Conservation (phyloP, 1,284 basidiomycete species). For the Rhodotorula sp. region DNA sequence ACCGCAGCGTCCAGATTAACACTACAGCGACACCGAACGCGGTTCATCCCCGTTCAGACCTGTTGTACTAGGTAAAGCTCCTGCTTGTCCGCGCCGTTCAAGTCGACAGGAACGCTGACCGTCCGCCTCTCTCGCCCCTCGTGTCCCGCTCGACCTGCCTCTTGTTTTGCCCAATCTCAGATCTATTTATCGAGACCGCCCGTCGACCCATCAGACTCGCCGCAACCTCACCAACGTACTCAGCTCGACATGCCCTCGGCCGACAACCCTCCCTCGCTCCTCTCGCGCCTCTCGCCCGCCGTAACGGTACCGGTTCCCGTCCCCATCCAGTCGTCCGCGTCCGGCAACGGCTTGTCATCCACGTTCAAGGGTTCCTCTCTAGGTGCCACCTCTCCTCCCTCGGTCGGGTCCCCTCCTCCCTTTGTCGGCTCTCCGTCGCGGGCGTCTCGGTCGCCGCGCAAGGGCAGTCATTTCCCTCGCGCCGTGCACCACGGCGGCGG, state of each 20-base stretch:
- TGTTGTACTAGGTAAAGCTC: no score
- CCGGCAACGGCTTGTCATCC: no score
- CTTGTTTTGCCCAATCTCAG: no score
- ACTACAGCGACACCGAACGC: no score
- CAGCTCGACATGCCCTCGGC: slow-evolving; percentile 5
- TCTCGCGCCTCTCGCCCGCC: slow-evolving; percentile 15
- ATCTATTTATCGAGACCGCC: no score
- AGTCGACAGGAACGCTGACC: no score
- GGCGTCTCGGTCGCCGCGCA: slow-evolving; percentile 3
- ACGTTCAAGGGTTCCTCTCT: not conserved
- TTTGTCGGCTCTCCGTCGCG: not conserved
- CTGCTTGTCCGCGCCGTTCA: no score
- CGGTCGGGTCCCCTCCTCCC: not conserved
- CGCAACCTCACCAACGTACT: no score
- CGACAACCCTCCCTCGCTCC: slow-evolving; percentile 9
- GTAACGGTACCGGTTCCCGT: not conserved
- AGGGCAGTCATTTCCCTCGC: not conserved
- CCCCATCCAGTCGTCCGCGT: not conserved
- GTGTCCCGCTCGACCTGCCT: not conserved
- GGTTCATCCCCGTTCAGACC: no score
- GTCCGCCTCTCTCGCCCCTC: not conserved
- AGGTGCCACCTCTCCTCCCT: not conserved
- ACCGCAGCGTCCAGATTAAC: no score
- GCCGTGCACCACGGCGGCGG: not conserved
- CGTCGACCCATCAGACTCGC: no score